Evolutionary conservation across 73 alveolate genomes (phyloP).

Genomic region (Symbiodinium natans): DNA sequence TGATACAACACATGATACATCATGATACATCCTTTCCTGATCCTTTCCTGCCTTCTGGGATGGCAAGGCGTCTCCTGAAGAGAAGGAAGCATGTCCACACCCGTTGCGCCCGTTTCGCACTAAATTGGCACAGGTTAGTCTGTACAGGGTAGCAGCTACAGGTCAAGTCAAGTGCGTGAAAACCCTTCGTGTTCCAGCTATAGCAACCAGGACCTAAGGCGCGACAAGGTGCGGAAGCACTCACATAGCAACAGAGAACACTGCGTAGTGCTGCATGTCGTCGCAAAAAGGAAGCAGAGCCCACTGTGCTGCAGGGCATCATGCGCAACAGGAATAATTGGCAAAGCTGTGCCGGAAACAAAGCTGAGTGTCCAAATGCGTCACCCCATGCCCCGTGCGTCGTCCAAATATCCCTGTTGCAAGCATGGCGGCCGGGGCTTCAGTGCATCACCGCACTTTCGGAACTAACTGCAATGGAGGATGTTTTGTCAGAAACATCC

Average conservation of each 20-base stretch:
- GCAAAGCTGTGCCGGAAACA: background rate
- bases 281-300: background rate
- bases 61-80: background rate
- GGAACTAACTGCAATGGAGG: background rate
- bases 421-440: background rate
- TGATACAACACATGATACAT: too few species aligned
- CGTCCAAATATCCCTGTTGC: background rate
- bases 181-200: too few species aligned
- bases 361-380: too few species aligned
- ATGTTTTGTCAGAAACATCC: background rate
- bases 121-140: too few species aligned
- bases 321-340: background rate
- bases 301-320: conserved; percentile 5
- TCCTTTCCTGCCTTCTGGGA: too few species aligned
- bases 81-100: background rate
- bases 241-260: background rate
- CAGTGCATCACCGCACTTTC: background rate
- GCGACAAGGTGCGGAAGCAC: background rate
- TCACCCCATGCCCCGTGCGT: background rate
- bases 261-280: background rate
- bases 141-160: too few species aligned
- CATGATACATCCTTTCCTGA: too few species aligned
- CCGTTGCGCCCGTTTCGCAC: too few species aligned
- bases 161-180: too few species aligned
- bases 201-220: too few species aligned